phyloP scores from a whole-genome alignment of 2,329 filamentous ascomycete species.

The Aspergillus fumigatiaffinis region DNA sequence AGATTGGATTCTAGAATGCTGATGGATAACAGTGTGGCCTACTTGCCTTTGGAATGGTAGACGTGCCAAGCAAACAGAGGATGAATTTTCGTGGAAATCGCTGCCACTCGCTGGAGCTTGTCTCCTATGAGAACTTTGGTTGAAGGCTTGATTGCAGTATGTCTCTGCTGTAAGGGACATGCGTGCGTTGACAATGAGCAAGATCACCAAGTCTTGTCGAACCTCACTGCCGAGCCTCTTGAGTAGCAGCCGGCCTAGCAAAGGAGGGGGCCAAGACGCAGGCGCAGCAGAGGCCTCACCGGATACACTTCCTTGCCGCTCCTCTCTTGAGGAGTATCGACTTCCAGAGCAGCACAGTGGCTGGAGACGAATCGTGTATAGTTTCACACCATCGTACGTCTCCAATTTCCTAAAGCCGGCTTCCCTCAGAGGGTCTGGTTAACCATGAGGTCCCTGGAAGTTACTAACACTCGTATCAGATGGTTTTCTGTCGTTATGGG shows the following conservation, averaged over 20 bases:
- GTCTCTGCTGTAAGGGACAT: neutral
- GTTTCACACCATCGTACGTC: conserved; percentile 24
- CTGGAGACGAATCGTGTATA: conserved; percentile 19
- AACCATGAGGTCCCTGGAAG: neutral
- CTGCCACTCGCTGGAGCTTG: neutral
- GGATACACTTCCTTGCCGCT: neutral
- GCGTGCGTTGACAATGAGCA: neutral
- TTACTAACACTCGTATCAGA: conserved; percentile 7
- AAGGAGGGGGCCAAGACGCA: neutral
- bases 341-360: conserved; percentile 10
- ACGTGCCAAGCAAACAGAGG: neutral
- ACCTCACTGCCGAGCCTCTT: neutral
- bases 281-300: neutral
- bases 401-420: neutral
- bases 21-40: neutral
- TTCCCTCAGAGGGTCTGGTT: neutral
- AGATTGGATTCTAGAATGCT: neutral
- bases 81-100: neutral
- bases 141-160: neutral
- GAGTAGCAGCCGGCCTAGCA: neutral
- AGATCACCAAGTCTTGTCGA: neutral
- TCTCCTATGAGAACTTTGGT: neutral
- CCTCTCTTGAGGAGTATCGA: neutral
- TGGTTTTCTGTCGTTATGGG: conserved; percentile 29
- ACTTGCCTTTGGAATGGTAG: neutral